Evolutionary conservation across 768 basidiomycete genomes (phyloP), one percentile per base, ranked within the genome.

Genomic region (Pholiota conissans): DNA sequence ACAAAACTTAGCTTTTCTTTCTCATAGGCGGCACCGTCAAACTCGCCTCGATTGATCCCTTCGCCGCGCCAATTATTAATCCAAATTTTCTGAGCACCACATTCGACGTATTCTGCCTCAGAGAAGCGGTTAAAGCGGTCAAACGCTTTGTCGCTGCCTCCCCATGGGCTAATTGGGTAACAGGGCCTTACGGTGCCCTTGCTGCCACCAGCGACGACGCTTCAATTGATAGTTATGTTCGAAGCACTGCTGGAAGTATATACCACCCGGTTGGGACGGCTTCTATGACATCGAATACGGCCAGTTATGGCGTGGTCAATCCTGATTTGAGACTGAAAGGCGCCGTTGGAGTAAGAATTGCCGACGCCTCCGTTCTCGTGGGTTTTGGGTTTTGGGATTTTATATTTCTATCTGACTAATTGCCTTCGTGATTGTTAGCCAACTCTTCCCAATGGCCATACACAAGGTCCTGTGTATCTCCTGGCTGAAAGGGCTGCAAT

Each of bases 41-140:
- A 13, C 57, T 84, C 30, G 75, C 69, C 40, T 77, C 79, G n/a
- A 72, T 69, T 20, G 66, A 77, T 61, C 74, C 82, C 13, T 83
- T 84, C 71, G 72, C 73, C 35, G 50, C 65, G 22, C 82, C 83
- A 0, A 42, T 70, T n/a, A 81, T 84, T 64, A 73, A 84, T 62
- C 78, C 81, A 1, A 76, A 75, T 48, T 77, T 79, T 69, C 72
- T 79, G 22, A 63, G 37, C 29, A 64, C 64, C 24, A 59, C 58
- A 5, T 67, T 70, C 40, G 74, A 74, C 54, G 55, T 70, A n/a
- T 55, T 57, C 20, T 65, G 64, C 6, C 52, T 73, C 49, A 62
- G 65, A 1, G 65, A 70, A 45, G 57, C 63, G 6, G 56, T 71
- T 45, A 64, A 64, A 42, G 52, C 61, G 9, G 59, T 59, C 2